phyloP scores from a whole-genome alignment of 768 basidiomycete species.

The Pisolithus microcarpus region DNA sequence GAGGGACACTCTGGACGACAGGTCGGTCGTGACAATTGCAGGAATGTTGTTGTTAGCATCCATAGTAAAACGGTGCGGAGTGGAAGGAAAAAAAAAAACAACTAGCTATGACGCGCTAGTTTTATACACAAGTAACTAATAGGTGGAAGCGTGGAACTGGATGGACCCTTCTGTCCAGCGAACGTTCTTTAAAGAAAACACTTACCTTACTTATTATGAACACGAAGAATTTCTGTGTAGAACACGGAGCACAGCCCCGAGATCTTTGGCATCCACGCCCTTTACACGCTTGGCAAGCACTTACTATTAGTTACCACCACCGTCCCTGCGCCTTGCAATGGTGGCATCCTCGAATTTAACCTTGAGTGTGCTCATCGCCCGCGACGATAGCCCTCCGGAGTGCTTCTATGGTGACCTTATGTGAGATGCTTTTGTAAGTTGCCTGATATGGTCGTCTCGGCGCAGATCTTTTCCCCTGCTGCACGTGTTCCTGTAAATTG shows the following conservation, averaged over 20 bases:
- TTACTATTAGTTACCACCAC: neutral
- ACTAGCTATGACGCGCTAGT: neutral
- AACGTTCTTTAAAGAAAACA: neutral
- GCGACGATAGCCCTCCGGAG: neutral
- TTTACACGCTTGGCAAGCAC: neutral
- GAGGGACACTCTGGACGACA: conserved; percentile 26
- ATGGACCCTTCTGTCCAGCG: neutral
- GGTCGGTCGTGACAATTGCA: conserved; percentile 30
- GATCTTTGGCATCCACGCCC: neutral
- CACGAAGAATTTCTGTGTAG: neutral
- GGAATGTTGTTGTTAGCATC: conserved; percentile 20
- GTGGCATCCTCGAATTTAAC: neutral
- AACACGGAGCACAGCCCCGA: conserved; percentile 1
- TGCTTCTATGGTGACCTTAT: too few species aligned
- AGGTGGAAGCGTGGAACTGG: neutral
- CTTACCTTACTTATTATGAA: neutral
- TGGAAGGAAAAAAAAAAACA: neutral
- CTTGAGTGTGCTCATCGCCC: neutral
- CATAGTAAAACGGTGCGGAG: conserved; percentile 9
- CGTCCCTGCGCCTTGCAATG: neutral
- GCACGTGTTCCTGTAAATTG: neutral
- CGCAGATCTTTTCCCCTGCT: conserved; percentile 14
- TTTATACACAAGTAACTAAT: conserved; percentile 6
- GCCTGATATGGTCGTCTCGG: conserved; percentile 13
- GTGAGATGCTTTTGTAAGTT: neutral